These are phyloP conservation scores for Udeniomyces megalosporus DNA, from an alignment of 768 basidiomycete species.

Conservation along the genomic window DNA sequence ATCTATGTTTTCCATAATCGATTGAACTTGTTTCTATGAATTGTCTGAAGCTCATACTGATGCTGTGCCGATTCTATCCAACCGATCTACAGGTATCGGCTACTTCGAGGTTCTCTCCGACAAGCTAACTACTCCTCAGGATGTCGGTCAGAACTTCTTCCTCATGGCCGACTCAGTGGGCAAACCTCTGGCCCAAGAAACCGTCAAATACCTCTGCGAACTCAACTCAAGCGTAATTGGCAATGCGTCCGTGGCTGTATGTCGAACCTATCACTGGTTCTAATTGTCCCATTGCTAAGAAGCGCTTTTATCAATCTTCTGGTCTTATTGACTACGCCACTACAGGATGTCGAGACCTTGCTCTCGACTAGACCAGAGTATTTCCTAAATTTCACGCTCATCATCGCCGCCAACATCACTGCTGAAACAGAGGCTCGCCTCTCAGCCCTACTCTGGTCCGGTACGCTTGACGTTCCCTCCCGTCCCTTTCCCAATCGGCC, in stretches of 20 bases:
- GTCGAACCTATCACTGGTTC: conserved; percentile 6
- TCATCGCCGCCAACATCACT: conserved; percentile 71
- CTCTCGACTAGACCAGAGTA: conserved; percentile 42
- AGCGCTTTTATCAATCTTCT: background rate
- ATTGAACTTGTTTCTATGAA: background rate
- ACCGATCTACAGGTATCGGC: conserved; percentile 51
- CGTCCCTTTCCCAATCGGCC: background rate
- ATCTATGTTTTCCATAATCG: background rate
- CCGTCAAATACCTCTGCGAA: conserved; percentile 57
- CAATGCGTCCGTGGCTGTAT: conserved; percentile 39
- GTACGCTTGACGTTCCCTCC: conserved; percentile 20
- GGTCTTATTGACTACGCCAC: too few species aligned
- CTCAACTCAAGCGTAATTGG: conserved; percentile 79
- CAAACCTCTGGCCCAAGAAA: conserved; percentile 60
- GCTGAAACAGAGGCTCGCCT: conserved; percentile 42
- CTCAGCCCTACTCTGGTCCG: conserved; percentile 48
- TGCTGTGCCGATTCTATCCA: background rate
- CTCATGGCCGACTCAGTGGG: conserved; percentile 64
- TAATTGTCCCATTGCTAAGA: background rate
- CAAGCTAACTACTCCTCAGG: conserved; percentile 44
- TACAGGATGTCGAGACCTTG: conserved; percentile 39
- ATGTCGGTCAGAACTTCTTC: conserved; percentile 95
- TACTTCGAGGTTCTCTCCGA: conserved; percentile 81
- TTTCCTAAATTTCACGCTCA: conserved; percentile 51
- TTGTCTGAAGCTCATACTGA: background rate